Percentiles rank a stretch among this genome's conserved stretches.
Evolutionary conservation across 1,284 basidiomycete species (phyloP).

Genomic region (Malassezia furfur): DNA sequence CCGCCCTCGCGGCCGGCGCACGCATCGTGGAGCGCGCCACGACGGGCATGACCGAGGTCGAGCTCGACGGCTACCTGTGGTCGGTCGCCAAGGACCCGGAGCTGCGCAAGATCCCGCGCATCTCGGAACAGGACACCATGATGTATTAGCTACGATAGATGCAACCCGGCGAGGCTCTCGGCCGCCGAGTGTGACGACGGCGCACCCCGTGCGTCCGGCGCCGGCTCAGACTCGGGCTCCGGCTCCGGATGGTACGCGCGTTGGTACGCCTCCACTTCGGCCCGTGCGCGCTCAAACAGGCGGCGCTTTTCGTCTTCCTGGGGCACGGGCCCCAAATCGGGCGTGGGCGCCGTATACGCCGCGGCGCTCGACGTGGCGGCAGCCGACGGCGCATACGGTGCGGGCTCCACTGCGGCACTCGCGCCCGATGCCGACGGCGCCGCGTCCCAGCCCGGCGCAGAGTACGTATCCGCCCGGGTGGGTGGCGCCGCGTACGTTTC

Average conservation of each 20-base stretch:
- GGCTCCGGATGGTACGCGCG: constrained; percentile 7
- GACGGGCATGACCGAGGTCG: constrained; percentile 24
- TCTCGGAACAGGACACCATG: constrained; percentile 25
- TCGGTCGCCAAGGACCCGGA: constrained; percentile 29
- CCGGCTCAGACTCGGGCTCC: neutral
- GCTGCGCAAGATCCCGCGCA: constrained; percentile 30
- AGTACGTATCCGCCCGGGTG: neutral
- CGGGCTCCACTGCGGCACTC: neutral
- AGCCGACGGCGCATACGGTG: neutral
- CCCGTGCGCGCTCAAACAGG: constrained; percentile 36
- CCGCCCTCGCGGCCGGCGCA: constrained; percentile 26
- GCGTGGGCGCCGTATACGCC: neutral
- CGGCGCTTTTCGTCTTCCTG: constrained; percentile 41
- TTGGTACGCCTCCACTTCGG: constrained; percentile 41
- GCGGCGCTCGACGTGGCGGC: neutral
- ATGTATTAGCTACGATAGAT: constrained; percentile 22
- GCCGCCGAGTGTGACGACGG: neutral
- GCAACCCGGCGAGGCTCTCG: constrained; percentile 3
- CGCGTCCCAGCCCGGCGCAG: too few relatives aligned
- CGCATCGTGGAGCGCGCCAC: constrained; percentile 23
- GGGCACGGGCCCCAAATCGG: constrained; percentile 19
- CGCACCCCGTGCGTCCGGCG: too few relatives aligned
- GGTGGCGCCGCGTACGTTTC: too few relatives aligned
- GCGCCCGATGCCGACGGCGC: neutral
- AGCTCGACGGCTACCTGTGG: constrained; percentile 44